Evolutionary conservation across 1,139 yeast species (phyloP).

Genomic region (Magnusiomyces tetraspermus): DNA sequence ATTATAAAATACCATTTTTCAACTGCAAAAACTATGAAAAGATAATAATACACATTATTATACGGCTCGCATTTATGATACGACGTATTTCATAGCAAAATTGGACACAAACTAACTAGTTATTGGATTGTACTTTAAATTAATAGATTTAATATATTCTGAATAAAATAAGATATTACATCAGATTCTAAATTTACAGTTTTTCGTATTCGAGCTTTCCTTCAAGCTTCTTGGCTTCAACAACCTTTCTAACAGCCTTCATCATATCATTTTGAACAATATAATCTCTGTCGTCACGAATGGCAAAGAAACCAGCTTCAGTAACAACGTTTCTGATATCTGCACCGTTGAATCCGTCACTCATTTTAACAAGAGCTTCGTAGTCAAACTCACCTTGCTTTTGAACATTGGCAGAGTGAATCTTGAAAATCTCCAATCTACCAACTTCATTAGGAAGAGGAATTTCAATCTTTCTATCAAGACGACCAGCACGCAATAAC

Average conservation of each 20-base stretch:
- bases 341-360: slow-evolving; percentile 98
- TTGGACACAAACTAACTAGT: no score
- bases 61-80: no score
- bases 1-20: no score
- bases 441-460: slow-evolving; percentile 96
- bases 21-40: no score
- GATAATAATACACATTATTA: no score
- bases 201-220: slow-evolving; percentile 93
- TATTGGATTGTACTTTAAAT: no score
- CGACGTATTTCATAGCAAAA: no score
- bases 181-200: slow-evolving; percentile 35
- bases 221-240: slow-evolving; percentile 93
- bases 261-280: slow-evolving; percentile 87
- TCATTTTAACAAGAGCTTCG: slow-evolving; percentile 95
- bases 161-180: not conserved
- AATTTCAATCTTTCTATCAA: slow-evolving; percentile 94
- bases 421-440: slow-evolving; percentile 86
- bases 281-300: slow-evolving; percentile 93
- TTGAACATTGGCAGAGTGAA: slow-evolving; percentile 77
- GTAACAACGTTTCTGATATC: slow-evolving; percentile 95
- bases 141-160: not conserved
- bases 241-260: slow-evolving; percentile 97
- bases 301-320: slow-evolving; percentile 98
- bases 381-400: slow-evolving; percentile 95
- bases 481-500: slow-evolving; percentile 92